phyloP scores from a whole-genome alignment of 495 filamentous ascomycete species.

The Annulohypoxylon bovei region DNA sequence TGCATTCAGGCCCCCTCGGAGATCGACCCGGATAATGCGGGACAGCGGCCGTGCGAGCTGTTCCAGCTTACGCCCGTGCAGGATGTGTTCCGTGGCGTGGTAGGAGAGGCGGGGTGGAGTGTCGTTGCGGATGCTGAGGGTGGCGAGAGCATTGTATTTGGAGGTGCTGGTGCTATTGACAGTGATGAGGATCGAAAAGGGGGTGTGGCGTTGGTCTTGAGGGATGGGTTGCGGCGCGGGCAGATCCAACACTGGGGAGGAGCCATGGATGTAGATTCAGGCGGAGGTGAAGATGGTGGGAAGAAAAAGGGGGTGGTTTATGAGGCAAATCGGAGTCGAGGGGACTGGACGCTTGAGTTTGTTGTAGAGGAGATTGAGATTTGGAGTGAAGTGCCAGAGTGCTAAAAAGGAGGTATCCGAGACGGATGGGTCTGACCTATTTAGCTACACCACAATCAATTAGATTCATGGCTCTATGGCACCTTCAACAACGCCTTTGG shows the following conservation, averaged over 20 bases:
- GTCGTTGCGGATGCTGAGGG: constrained; percentile 14
- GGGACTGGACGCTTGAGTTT: constrained; percentile 33
- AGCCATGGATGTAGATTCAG: not conserved
- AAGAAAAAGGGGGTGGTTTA: constrained; percentile 23
- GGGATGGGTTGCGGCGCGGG: not conserved
- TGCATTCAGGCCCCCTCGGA: constrained; percentile 15
- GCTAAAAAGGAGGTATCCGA: not conserved
- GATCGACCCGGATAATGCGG: constrained; percentile 2
- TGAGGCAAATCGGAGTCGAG: constrained; percentile 27
- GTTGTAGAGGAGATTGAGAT: constrained; percentile 37
- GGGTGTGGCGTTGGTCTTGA: constrained; percentile 16
- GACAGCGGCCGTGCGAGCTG: constrained; percentile 23
- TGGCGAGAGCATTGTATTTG: constrained; percentile 10
- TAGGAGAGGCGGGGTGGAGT: constrained; percentile 37
- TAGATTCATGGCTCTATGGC: not conserved
- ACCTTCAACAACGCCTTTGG: no score
- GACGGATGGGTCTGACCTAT: not conserved
- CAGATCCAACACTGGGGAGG: constrained; percentile 11
- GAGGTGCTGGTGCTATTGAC: not conserved
- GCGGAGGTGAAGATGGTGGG: not conserved
- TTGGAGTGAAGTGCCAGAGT: constrained; percentile 27
- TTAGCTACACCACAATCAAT: no score
- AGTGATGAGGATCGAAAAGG: constrained; percentile 9
- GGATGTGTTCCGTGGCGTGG: constrained; percentile 39
- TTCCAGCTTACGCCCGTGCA: constrained; percentile 46